Conservation (phyloP, 164 flowering plant species). For the Vitis rotundifolia region DNA sequence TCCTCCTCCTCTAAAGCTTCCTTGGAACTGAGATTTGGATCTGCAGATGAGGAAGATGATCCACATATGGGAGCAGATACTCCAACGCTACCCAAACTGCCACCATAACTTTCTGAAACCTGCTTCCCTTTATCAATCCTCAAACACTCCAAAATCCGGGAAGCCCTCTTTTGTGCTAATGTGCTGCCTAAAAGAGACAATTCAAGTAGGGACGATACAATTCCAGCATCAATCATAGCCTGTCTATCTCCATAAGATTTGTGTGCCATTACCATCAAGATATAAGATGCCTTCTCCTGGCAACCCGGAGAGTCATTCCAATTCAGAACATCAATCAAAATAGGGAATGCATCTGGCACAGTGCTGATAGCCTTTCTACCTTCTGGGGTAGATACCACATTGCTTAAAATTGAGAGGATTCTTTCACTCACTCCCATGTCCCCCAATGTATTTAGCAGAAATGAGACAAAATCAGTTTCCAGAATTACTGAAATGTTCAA, state of each 20-base stretch:
- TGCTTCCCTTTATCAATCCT: conserved; percentile 88
- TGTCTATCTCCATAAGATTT: conserved; percentile 76
- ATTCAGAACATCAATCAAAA: conserved; percentile 76
- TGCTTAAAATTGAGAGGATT: conserved; percentile 64
- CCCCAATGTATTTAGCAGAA: conserved; percentile 52
- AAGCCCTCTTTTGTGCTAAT: conserved; percentile 93
- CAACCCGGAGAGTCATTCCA: conserved; percentile 89
- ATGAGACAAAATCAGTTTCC: conserved; percentile 57
- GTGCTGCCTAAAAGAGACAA: conserved; percentile 84
- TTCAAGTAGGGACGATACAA: conserved; percentile 73
- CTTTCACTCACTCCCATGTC: conserved; percentile 88
- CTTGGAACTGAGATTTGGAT: conserved; percentile 15
- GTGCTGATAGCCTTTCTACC: conserved; percentile 67
- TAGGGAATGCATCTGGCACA: conserved; percentile 49
- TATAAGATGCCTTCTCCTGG: conserved; percentile 84
- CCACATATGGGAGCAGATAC: conserved; percentile 80
- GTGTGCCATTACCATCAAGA: conserved; percentile 95
- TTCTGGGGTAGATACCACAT: conserved; percentile 66
- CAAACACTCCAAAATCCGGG: conserved; percentile 78
- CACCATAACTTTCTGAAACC: conserved; percentile 39
- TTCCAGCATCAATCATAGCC: conserved; percentile 82
- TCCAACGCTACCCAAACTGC: conserved; percentile 28
- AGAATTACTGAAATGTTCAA: conserved; percentile 48
- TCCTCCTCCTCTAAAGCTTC: conserved; percentile 41
- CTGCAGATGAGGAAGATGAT: conserved; percentile 41